These are phyloP conservation scores for Fomitopsis serialis DNA, from an alignment of 768 basidiomycete genomes.

Conservation along the genomic window DNA sequence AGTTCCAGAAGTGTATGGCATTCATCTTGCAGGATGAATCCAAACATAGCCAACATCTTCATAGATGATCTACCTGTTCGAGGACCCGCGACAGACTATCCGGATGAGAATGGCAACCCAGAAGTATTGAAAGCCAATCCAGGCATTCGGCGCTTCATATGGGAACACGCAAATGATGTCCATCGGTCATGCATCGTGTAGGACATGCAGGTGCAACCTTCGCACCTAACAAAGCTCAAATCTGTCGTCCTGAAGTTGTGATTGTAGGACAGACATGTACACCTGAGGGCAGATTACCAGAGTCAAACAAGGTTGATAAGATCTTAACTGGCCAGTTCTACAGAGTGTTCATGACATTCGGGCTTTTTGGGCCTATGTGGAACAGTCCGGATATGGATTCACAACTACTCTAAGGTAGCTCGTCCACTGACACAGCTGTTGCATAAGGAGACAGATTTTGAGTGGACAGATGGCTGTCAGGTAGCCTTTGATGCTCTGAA, in stretches of 20 bases:
- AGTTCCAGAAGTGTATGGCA: constrained; percentile 1
- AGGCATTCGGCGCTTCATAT: constrained; percentile 5
- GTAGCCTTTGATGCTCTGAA: background rate
- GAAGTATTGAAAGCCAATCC: background rate
- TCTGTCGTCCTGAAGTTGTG: background rate
- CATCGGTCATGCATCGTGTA: constrained; percentile 7
- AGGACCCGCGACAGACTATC: background rate
- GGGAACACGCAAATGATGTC: constrained; percentile 8
- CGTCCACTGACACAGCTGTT: background rate
- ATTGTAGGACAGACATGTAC: background rate
- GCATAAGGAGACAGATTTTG: background rate
- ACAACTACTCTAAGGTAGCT: background rate
- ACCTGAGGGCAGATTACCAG: background rate
- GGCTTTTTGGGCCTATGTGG: background rate
- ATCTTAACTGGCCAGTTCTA: background rate
- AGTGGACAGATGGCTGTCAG: background rate
- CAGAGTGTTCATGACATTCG: background rate
- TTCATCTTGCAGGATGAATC: background rate
- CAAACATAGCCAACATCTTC: background rate
- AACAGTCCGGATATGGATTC: background rate
- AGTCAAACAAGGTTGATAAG: background rate
- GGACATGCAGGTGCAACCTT: constrained; percentile 2
- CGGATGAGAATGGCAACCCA: background rate
- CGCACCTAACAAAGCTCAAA: background rate
- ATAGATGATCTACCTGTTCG: constrained; percentile 1